Evolutionary conservation across 495 filamentous ascomycete species (phyloP), one percentile per base, ranked within the genome.

Genomic region (Penicillium canescens): DNA sequence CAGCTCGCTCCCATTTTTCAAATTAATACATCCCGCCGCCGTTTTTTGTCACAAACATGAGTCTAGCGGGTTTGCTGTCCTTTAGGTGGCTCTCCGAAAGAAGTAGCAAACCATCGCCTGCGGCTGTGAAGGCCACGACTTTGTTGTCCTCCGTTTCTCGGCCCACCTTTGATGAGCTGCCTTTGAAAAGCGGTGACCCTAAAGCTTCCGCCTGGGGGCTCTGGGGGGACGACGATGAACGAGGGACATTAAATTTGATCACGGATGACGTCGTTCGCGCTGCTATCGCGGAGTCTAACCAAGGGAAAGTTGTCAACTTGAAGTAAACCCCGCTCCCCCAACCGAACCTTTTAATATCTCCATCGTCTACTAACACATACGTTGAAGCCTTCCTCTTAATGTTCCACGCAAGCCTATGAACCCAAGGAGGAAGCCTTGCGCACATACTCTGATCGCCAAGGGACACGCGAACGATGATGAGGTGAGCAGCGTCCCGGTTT

Each of bases 101-200:
- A n/a, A n/a, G n/a, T n/a, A n/a, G n/a, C n/a, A n/a, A n/a, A n/a
- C n/a, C n/a, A n/a, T n/a, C n/a, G n/a, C n/a, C n/a, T n/a, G n/a
- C n/a, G n/a, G n/a, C n/a, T n/a, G n/a, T n/a, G n/a, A n/a, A n/a
- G n/a, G n/a, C n/a, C n/a, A n/a, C n/a, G n/a, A n/a, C n/a, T n/a
- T n/a, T n/a, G n/a, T n/a, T n/a, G n/a, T n/a, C n/a, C n/a, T n/a
- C n/a, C n/a, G n/a, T n/a, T n/a, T n/a, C n/a, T n/a, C n/a, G n/a
- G n/a, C n/a, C n/a, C n/a, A n/a, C n/a, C n/a, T 79, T 79, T 52
- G 68, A 76, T n/a, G 59, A 64, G 45, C 71, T 79, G 1, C 73
- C 78, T 1, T 52, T 78, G 8, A 60, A 70, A n/a, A 44, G 64
- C 36, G 62, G 60, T 16, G 70, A 77, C 40, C 77, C 78, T 11